Evolutionary conservation across 495 filamentous ascomycete species (phyloP).

Genomic region (Tuber calosporum): DNA sequence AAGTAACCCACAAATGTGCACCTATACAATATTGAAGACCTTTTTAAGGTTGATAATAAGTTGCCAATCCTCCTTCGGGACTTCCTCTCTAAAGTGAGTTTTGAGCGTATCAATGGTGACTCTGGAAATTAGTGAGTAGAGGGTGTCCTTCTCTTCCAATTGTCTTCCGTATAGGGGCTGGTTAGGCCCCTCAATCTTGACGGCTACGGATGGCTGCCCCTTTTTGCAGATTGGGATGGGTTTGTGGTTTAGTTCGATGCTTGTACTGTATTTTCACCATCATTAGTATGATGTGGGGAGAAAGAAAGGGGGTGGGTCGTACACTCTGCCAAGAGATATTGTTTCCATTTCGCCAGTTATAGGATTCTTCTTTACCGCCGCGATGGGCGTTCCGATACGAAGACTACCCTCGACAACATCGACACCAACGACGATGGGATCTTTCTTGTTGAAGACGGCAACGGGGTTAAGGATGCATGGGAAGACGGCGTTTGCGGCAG

Average conservation of each 20-base stretch:
- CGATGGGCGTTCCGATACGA: slow-evolving; percentile 76
- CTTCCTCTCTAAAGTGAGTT: slow-evolving; percentile 86
- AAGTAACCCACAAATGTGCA: not conserved
- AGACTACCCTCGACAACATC: slow-evolving; percentile 88
- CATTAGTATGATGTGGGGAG: slow-evolving; percentile 13
- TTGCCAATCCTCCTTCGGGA: slow-evolving; percentile 88
- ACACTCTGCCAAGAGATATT: slow-evolving; percentile 85
- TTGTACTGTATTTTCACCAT: slow-evolving; percentile 53
- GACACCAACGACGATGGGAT: slow-evolving; percentile 90
- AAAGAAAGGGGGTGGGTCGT: slow-evolving; percentile 47
- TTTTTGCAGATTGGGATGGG: slow-evolving; percentile 83
- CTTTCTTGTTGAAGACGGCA: slow-evolving; percentile 96
- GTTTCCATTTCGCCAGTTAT: slow-evolving; percentile 75
- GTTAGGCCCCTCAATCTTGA: slow-evolving; percentile 95
- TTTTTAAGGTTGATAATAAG: slow-evolving; percentile 86
- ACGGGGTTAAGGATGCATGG: slow-evolving; percentile 84
- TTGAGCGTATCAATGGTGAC: slow-evolving; percentile 89
- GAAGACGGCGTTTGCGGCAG: slow-evolving; percentile 91
- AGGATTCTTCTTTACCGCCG: slow-evolving; percentile 71
- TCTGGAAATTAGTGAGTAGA: slow-evolving; percentile 82
- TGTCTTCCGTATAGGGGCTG: slow-evolving; percentile 94
- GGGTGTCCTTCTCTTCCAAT: slow-evolving; percentile 80
- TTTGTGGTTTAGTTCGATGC: slow-evolving; percentile 97
- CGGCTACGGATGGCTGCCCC: slow-evolving; percentile 88
- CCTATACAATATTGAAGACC: slow-evolving; percentile 80